Conservation (phyloP, 2,329 filamentous ascomycete species). For the Fusarium albidum region DNA sequence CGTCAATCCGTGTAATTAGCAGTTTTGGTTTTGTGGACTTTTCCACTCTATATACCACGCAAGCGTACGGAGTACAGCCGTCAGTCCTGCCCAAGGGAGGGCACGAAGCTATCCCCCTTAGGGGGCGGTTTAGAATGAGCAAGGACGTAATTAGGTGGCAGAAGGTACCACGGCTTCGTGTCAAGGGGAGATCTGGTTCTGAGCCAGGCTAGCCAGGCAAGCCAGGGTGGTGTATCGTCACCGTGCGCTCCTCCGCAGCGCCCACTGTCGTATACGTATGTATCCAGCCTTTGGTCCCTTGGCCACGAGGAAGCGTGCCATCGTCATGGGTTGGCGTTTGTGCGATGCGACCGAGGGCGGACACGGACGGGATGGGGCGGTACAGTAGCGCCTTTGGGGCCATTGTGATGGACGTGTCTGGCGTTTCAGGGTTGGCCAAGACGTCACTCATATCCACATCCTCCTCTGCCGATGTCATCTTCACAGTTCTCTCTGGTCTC, state of each 20-base stretch:
- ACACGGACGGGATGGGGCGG: slow-evolving; percentile 15
- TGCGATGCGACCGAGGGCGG: slow-evolving; percentile 7
- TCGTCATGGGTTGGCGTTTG: slow-evolving; percentile 17
- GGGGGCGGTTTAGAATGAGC: too few species aligned
- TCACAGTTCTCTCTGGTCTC: too few species aligned
- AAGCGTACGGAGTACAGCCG: not conserved
- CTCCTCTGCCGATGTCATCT: not conserved
- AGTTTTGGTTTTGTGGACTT: not conserved
- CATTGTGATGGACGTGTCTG: slow-evolving; percentile 34
- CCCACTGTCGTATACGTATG: slow-evolving; percentile 5
- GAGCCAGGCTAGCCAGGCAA: too few species aligned
- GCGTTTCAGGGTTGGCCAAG: slow-evolving; percentile 34
- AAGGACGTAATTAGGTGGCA: not conserved
- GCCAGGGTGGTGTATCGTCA: slow-evolving; percentile 8
- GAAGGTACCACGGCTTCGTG: not conserved
- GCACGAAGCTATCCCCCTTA: not conserved
- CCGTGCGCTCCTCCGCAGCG: slow-evolving; percentile 4
- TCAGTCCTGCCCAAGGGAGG: not conserved
- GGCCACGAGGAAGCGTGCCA: slow-evolving; percentile 18
- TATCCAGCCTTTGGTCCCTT: slow-evolving; percentile 4
- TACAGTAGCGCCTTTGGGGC: slow-evolving; percentile 8
- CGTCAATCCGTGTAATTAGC: too few species aligned
- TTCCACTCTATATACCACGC: not conserved
- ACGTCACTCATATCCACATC: not conserved
- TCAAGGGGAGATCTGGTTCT: not conserved